Evolutionary conservation across 768 basidiomycete species (phyloP).

Genomic region (Serendipita indica): DNA sequence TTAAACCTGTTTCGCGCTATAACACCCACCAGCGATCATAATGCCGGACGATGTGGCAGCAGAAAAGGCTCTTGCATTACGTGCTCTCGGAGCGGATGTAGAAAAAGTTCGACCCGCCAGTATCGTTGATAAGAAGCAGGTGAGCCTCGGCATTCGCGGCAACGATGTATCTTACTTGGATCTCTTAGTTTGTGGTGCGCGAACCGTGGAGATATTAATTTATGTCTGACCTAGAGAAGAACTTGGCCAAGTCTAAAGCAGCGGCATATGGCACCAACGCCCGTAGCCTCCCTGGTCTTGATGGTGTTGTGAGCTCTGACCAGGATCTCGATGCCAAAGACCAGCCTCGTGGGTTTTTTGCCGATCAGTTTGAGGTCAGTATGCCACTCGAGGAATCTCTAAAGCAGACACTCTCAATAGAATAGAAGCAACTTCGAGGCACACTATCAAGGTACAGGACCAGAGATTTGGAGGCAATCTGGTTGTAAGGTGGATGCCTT

Average conservation of each 20-base stretch:
- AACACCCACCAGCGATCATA: constrained; percentile 49
- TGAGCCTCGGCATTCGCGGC: constrained; percentile 18
- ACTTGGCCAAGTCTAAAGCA: constrained; percentile 72
- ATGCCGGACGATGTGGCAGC: constrained; percentile 82
- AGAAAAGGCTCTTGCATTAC: constrained; percentile 78
- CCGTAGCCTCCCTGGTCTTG: constrained; percentile 31
- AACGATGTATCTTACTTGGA: constrained; percentile 17
- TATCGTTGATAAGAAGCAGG: constrained; percentile 94
- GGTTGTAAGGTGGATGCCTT: constrained; percentile 64
- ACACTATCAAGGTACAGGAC: constrained; percentile 79
- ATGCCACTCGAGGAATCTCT: background rate
- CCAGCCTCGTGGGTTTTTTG: constrained; percentile 71
- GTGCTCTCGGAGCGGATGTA: constrained; percentile 75
- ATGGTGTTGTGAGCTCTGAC: constrained; percentile 17
- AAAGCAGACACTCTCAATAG: constrained; percentile 23
- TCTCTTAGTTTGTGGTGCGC: constrained; percentile 44
- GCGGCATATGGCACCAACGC: constrained; percentile 54
- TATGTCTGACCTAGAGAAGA: constrained; percentile 32
- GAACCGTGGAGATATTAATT: background rate
- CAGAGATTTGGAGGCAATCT: constrained; percentile 90
- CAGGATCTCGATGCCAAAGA: constrained; percentile 27
- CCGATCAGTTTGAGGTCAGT: constrained; percentile 81
- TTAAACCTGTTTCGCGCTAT: background rate
- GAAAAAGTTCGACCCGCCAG: constrained; percentile 85
- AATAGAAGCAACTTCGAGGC: constrained; percentile 83